Evolutionary conservation across 2,329 filamentous ascomycete species (phyloP).

Genomic region (Dactylellina parvicollis): DNA sequence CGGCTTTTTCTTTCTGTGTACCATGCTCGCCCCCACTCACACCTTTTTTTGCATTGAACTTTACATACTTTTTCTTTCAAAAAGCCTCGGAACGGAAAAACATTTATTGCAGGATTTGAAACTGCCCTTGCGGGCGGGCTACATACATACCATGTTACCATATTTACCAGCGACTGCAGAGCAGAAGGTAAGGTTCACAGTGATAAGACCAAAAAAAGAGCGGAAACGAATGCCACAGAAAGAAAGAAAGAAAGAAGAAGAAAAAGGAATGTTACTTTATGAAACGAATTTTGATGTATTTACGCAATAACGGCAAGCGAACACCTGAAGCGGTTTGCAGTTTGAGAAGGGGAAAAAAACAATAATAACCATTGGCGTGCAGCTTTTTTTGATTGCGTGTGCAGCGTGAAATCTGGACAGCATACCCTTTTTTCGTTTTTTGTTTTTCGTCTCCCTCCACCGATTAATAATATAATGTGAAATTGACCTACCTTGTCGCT

Average conservation of each 20-base stretch:
- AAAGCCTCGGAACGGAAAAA: constrained; percentile 49
- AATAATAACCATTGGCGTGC: constrained; percentile 1
- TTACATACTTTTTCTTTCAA: constrained; percentile 4
- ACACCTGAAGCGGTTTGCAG: constrained; percentile 15
- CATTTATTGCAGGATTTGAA: constrained; percentile 52
- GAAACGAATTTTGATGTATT: not conserved
- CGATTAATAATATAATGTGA: constrained; percentile 13
- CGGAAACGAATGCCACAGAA: constrained; percentile 1
- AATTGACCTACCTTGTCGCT: no score
- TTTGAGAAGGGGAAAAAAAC: constrained; percentile 14
- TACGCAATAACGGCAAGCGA: constrained; percentile 11
- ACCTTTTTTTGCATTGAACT: not conserved
- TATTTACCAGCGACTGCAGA: not conserved
- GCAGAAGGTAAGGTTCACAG: no score
- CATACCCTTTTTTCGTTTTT: no score
- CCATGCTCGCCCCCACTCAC: constrained; percentile 11
- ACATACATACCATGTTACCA: not conserved
- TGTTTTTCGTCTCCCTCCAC: not conserved
- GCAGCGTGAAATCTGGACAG: no score
- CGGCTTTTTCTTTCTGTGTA: not conserved
- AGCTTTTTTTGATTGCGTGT: no score
- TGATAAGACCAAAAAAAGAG: not conserved
- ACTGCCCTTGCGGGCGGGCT: not conserved
- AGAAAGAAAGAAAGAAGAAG: not conserved
- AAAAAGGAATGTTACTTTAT: not conserved